These are phyloP conservation scores for Graphiopsis chlorocephala DNA, from an alignment of 2,329 filamentous ascomycete genomes.

Conservation along the genomic window DNA sequence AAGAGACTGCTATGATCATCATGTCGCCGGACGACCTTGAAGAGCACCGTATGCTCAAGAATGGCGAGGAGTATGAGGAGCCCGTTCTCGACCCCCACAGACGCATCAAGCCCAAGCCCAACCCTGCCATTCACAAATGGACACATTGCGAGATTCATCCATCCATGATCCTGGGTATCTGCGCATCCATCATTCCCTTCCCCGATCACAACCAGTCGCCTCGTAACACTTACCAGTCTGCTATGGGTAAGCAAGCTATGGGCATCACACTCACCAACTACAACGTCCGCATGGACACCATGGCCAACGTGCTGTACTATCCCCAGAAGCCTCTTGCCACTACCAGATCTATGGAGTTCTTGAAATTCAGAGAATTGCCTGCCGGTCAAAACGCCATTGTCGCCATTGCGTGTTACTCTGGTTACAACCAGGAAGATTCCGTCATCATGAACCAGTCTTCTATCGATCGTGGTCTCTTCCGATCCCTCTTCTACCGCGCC, in stretches of 20 bases:
- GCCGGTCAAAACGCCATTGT: slow-evolving; percentile 98
- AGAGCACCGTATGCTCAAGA: slow-evolving; percentile 44
- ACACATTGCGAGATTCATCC: slow-evolving; percentile 99
- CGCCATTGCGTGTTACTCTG: slow-evolving; percentile 94
- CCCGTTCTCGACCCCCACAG: slow-evolving; percentile 65
- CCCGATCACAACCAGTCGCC: slow-evolving; percentile 98
- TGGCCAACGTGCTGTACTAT: slow-evolving; percentile 99
- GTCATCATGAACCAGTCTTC: slow-evolving; percentile 99
- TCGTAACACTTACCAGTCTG: slow-evolving; percentile 98
- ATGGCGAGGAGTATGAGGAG: slow-evolving; percentile 22
- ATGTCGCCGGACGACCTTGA: slow-evolving; percentile 98
- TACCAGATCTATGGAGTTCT: slow-evolving; percentile 95
- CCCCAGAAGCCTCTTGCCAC: slow-evolving; percentile 96
- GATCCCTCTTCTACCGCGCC: slow-evolving; percentile 94
- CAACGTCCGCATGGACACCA: slow-evolving; percentile 95
- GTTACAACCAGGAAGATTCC: slow-evolving; percentile 99
- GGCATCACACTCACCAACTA: slow-evolving; percentile 98
- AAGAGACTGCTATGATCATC: slow-evolving; percentile 98
- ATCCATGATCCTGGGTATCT: slow-evolving; percentile 97
- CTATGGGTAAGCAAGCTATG: slow-evolving; percentile 99
- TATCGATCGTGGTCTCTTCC: slow-evolving; percentile 95
- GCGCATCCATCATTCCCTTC: slow-evolving; percentile 98
- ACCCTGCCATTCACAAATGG: slow-evolving; percentile 84
- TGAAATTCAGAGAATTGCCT: slow-evolving; percentile 95
- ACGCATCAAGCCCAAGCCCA: slow-evolving; percentile 83